Conservation (phyloP, 176 grass and related monocot species). For the Juncus inflexus region DNA sequence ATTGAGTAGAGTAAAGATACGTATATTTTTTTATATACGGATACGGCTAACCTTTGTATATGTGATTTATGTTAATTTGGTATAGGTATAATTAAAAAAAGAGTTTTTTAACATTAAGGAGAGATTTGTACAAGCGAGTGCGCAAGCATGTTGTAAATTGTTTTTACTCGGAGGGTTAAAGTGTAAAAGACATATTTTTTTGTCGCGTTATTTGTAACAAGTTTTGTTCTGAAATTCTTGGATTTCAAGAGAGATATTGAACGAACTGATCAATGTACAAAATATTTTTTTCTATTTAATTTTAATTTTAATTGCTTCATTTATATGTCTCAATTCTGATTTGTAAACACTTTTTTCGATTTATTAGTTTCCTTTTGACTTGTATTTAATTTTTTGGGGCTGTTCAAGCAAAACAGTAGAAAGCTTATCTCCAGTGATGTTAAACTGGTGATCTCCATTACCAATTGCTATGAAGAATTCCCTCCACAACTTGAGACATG, state of each 20-base stretch:
- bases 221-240: conserved; percentile 30
- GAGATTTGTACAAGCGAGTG: conserved; percentile 39
- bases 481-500: too few relatives aligned
- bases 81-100: conserved; percentile 27
- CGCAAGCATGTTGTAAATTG: conserved; percentile 46
- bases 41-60: conserved; percentile 41
- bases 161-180: conserved; percentile 36
- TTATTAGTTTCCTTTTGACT: too few relatives aligned
- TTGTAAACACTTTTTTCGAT: too few relatives aligned
- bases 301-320: not conserved
- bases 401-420: too few relatives aligned
- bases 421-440: too few relatives aligned
- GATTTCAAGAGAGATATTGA: conserved; percentile 9
- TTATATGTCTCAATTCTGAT: not conserved
- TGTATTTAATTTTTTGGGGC: too few relatives aligned
- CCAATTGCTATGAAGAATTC: too few relatives aligned
- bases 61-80: conserved; percentile 25
- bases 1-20: conserved; percentile 34
- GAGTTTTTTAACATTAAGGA: conserved; percentile 64
- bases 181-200: conserved; percentile 30
- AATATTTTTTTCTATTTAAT: not conserved
- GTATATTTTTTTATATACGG: conserved; percentile 18
- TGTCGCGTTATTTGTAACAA: conserved; percentile 32
- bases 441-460: too few relatives aligned
- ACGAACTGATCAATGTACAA: conserved; percentile 23